Evolutionary conservation across 345 rosid species (phyloP).

Genomic region (Eutrema yunnanense): DNA sequence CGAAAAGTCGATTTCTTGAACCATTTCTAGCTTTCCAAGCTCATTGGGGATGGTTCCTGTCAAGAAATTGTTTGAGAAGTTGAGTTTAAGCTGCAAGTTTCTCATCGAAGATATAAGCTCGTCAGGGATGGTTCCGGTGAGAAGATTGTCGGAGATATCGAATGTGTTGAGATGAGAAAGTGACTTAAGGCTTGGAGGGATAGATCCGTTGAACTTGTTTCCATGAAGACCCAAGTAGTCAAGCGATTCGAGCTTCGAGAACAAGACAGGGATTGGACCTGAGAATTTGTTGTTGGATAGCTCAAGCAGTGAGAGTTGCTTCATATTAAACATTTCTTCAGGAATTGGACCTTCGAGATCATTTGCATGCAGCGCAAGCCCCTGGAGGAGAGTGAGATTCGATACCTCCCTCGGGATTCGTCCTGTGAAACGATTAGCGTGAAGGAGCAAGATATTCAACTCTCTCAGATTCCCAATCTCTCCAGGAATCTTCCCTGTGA

Average conservation of each 20-base stretch:
- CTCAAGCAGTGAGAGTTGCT: conserved; percentile 44
- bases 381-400: conserved; percentile 60
- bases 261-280: conserved; percentile 44
- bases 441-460: conserved; percentile 38
- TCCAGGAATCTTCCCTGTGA: conserved; percentile 58
- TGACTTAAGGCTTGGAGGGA: conserved; percentile 50
- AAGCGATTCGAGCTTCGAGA: conserved; percentile 59
- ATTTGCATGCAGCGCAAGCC: conserved; percentile 46
- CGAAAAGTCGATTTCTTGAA: conserved; percentile 75
- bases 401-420: conserved; percentile 54
- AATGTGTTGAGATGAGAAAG: conserved; percentile 42
- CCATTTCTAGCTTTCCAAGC: conserved; percentile 65
- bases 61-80: conserved; percentile 62
- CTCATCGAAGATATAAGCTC: conserved; percentile 38
- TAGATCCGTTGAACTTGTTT: conserved; percentile 65
- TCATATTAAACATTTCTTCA: conserved; percentile 45
- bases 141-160: conserved; percentile 69
- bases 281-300: conserved; percentile 55
- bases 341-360: conserved; percentile 56
- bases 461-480: conserved; percentile 59
- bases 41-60: conserved; percentile 57
- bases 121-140: conserved; percentile 53
- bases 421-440: conserved; percentile 54
- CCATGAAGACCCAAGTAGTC: conserved; percentile 45
- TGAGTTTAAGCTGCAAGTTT: conserved; percentile 51